Evolutionary conservation across 768 basidiomycete genomes (phyloP), one percentile per base, ranked within the genome.

Genomic region (Suillus subalutaceus): DNA sequence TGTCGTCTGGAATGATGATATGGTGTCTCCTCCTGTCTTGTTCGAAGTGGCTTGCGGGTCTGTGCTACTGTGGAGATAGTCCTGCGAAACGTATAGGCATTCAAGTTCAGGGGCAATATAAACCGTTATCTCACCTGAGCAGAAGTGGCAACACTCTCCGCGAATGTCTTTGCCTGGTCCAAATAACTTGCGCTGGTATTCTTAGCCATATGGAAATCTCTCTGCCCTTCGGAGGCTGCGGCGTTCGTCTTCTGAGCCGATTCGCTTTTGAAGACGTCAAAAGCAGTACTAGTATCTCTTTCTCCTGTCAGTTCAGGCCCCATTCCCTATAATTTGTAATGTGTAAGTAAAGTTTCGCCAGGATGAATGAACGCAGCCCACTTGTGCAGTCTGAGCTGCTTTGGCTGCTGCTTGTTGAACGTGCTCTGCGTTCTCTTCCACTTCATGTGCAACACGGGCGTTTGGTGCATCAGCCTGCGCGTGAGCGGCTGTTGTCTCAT

Each of bases 141-240:
- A 32, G 84, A 80, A 7, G 80, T 69, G 4, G 86, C 65, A 0
- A 82, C 83, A 44, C 68, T 78, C 16, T 75, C 75, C 0, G 85
- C 86, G 3, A 86, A 59, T 8, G 72, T 75, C 74, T 84, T 88
- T 1, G 85, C 88, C 68, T 87, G 84, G 30, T 87, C 84, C 7
- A 89, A 74, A 69, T 88, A 88, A 0, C 79, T 78, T 7, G 79
- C 78, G 37, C 83, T 82, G 1, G 81, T 72, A 5, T 80, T 81
- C 70, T 84, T 84, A 0, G 79, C 81, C 15, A 78, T 74, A 8
- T 83, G 80, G 2, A 90, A 79, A 65, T 85, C 82, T 7, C 76
- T 73, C 68, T 85, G 80, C 4, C 89, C 89, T 70, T 90, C 82
- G 0, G 79, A 78, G n/a, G 85, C 86, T 23, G 88, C 90, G 1